Percentiles rank a stretch among this genome's conserved stretches.
Conservation (phyloP, 495 filamentous ascomycete genomes). For the Penicillium antarcticum region DNA sequence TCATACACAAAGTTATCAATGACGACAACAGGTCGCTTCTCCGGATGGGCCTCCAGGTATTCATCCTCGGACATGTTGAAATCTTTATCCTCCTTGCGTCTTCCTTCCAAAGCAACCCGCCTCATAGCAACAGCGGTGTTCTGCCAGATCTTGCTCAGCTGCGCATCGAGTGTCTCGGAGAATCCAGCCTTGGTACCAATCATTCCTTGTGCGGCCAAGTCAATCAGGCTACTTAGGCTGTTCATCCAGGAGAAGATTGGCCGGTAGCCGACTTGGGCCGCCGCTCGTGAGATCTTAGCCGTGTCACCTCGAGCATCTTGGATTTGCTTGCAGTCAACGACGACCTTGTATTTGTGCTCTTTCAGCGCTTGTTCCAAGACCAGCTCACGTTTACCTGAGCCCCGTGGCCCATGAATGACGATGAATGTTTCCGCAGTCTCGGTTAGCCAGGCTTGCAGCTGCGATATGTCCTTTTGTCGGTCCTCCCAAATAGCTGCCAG, state of each 20-base stretch:
- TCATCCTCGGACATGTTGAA: constrained; percentile 74
- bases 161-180: constrained; percentile 88
- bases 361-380: constrained; percentile 81
- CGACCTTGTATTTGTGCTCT: constrained; percentile 69
- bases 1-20: constrained; percentile 90
- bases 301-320: constrained; percentile 88
- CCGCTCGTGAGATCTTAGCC: constrained; percentile 79
- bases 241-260: constrained; percentile 97
- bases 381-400: constrained; percentile 86
- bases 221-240: constrained; percentile 84
- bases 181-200: constrained; percentile 95
- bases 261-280: constrained; percentile 81
- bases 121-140: constrained; percentile 80
- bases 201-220: constrained; percentile 88
- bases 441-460: constrained; percentile 79
- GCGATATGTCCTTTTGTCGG: constrained; percentile 72
- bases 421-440: constrained; percentile 92
- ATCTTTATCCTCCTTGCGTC: constrained; percentile 71
- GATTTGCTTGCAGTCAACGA: constrained; percentile 95
- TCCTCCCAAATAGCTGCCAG: constrained; percentile 86
- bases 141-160: constrained; percentile 87
- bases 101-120: constrained; percentile 64
- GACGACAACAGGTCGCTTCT: constrained; percentile 78
- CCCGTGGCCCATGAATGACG: constrained; percentile 86
- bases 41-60: constrained; percentile 87